Evolutionary conservation across 2,329 filamentous ascomycete genomes (phyloP).

Genomic region (Aspergillus nomiae): DNA sequence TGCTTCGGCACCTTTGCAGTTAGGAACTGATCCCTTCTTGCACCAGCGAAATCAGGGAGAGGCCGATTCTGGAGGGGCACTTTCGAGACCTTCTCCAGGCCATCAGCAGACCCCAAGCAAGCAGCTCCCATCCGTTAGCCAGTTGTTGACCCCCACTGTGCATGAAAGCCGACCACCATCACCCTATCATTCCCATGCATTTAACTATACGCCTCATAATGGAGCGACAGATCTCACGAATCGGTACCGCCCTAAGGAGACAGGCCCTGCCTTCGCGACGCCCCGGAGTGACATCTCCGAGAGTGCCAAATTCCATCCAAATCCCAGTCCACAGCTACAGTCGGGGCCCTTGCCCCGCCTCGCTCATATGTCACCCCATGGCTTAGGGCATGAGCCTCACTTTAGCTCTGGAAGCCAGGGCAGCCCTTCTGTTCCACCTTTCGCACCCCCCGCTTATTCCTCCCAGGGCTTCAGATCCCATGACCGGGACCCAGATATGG

Average conservation of each 20-base stretch:
- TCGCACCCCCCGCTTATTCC: slow-evolving; percentile 21
- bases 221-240: slow-evolving; percentile 22
- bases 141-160: slow-evolving; percentile 39
- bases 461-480: slow-evolving; percentile 18
- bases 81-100: slow-evolving; percentile 11
- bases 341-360: slow-evolving; percentile 32
- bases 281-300: slow-evolving; percentile 20
- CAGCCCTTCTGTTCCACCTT: slow-evolving; percentile 21
- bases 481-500: slow-evolving; percentile 16
- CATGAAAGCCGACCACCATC: slow-evolving; percentile 31
- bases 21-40: slow-evolving; percentile 37
- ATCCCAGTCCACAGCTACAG: slow-evolving; percentile 23
- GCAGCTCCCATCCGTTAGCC: slow-evolving; percentile 43
- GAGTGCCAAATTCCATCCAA: slow-evolving; percentile 17
- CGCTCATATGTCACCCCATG: slow-evolving; percentile 31
- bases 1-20: slow-evolving; percentile 33
- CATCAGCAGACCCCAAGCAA: slow-evolving; percentile 25
- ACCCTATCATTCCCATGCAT: slow-evolving; percentile 28
- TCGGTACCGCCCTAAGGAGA: slow-evolving; percentile 25
- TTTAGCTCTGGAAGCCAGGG: slow-evolving; percentile 22
- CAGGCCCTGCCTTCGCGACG: slow-evolving; percentile 12
- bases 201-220: slow-evolving; percentile 18
- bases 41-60: slow-evolving; percentile 28
- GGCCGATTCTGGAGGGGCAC: slow-evolving; percentile 20
- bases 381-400: slow-evolving; percentile 21